Evolutionary conservation across 306 rosid genomes (phyloP).

Genomic region (Alnus glutinosa): DNA sequence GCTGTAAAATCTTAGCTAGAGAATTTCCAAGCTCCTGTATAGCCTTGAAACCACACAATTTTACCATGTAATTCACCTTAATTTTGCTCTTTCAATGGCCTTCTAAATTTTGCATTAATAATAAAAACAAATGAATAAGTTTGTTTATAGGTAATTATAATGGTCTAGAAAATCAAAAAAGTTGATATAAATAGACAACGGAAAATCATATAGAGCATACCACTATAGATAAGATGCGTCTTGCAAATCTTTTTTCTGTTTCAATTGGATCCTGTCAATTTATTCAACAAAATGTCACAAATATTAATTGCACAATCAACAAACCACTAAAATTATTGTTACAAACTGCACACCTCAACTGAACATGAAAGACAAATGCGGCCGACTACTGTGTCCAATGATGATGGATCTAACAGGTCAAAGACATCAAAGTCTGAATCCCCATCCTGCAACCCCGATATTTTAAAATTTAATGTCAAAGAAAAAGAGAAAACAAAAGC

Average conservation of each 20-base stretch:
- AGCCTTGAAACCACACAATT: neutral
- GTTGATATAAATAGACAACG: neutral
- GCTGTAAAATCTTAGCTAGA: neutral
- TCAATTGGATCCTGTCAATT: constrained; percentile 81
- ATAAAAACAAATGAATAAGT: neutral
- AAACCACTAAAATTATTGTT: constrained; percentile 22
- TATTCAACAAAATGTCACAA: constrained; percentile 33
- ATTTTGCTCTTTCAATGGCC: neutral
- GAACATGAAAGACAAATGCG: constrained; percentile 70
- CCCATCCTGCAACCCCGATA: constrained; percentile 53
- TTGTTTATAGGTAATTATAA: neutral
- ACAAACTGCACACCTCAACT: constrained; percentile 60
- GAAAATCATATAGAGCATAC: constrained; percentile 48
- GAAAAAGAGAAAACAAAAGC: constrained; percentile 12
- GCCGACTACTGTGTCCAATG: constrained; percentile 68
- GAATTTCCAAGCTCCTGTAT: neutral
- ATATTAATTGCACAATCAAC: constrained; percentile 13
- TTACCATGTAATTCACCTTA: neutral
- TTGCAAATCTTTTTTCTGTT: constrained; percentile 82
- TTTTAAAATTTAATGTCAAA: constrained; percentile 20
- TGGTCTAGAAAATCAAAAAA: neutral
- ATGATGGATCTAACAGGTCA: constrained; percentile 75
- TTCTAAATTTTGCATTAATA: neutral
- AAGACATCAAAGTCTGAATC: constrained; percentile 52
- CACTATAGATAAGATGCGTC: constrained; percentile 88